Percentiles rank a stretch among this genome's conserved stretches.
These are phyloP conservation scores for Tillandsia fasciculata DNA, from an alignment of 176 grass and related monocot genomes.

Conservation along the genomic window DNA sequence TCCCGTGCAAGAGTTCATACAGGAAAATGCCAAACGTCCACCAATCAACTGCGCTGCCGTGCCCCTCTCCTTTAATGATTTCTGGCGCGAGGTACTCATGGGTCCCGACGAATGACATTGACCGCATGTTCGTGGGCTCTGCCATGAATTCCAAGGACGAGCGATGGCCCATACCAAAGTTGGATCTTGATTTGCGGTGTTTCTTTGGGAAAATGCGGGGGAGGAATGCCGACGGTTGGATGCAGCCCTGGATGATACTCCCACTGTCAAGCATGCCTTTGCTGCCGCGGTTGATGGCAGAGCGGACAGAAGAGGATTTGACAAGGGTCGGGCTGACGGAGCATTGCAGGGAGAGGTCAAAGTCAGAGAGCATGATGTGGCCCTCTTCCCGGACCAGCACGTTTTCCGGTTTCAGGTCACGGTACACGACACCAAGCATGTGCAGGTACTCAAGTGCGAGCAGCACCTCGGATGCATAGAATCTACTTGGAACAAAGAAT, in stretches of 20 bases:
- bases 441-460: background rate
- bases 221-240: slow-evolving; percentile 43
- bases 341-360: slow-evolving; percentile 78
- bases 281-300: background rate
- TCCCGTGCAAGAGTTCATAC: slow-evolving; percentile 73
- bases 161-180: background rate
- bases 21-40: slow-evolving; percentile 92
- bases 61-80: slow-evolving; percentile 82
- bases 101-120: slow-evolving; percentile 89
- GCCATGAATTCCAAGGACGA: slow-evolving; percentile 64
- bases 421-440: background rate
- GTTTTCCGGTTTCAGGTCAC: slow-evolving; percentile 1
- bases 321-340: slow-evolving; percentile 71
- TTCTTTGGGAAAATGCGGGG: slow-evolving; percentile 45
- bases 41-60: slow-evolving; percentile 92
- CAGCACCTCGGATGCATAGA: slow-evolving; percentile 1
- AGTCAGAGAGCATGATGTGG: slow-evolving; percentile 96
- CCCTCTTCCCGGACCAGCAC: slow-evolving; percentile 31
- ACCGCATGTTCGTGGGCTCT: slow-evolving; percentile 61
- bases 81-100: slow-evolving; percentile 88
- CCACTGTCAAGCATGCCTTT: slow-evolving; percentile 22
- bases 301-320: slow-evolving; percentile 47
- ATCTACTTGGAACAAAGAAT: background rate
- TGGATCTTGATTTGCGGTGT: slow-evolving; percentile 30
- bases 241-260: slow-evolving; percentile 41